phyloP scores from a whole-genome alignment of 2,329 filamentous ascomycete species.

The Calonectria pauciramosa region DNA sequence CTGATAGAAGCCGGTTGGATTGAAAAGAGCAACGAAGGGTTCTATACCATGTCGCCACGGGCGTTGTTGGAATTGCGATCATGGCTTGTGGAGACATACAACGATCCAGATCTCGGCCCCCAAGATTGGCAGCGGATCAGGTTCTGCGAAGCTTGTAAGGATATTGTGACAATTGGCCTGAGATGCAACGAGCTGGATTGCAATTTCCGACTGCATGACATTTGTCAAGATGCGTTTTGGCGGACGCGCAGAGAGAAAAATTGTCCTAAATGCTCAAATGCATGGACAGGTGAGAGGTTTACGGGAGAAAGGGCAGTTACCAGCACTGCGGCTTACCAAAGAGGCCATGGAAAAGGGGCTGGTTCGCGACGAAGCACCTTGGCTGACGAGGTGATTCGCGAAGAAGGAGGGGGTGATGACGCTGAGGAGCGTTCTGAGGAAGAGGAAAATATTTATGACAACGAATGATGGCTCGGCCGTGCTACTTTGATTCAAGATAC shows the following conservation, averaged over 20 bases:
- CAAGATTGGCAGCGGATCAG: constrained; percentile 83
- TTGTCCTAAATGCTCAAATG: constrained; percentile 73
- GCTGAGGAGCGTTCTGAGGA: constrained; percentile 42
- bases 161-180: constrained; percentile 88
- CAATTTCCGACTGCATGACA: constrained; percentile 79
- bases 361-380: constrained; percentile 50
- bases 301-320: constrained; percentile 72
- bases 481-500: constrained; percentile 38
- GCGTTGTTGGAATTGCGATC: constrained; percentile 86
- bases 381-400: constrained; percentile 51
- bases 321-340: constrained; percentile 63
- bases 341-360: constrained; percentile 54
- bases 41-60: constrained; percentile 82
- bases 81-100: constrained; percentile 92
- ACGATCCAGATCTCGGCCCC: constrained; percentile 75
- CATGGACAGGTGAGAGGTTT: constrained; percentile 64
- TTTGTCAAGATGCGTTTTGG: constrained; percentile 82
- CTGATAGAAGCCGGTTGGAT: constrained; percentile 89
- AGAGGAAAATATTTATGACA: constrained; percentile 30
- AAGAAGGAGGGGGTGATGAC: constrained; percentile 43
- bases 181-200: constrained; percentile 80
- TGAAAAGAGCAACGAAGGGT: constrained; percentile 78
- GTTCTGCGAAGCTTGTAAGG: constrained; percentile 88
- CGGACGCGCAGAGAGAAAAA: constrained; percentile 71
- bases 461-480: constrained; percentile 24